Evolutionary conservation across 176 grass and related monocot genomes (phyloP), one percentile per base, ranked within the genome.

Genomic region (Phoenix dactylifera): DNA sequence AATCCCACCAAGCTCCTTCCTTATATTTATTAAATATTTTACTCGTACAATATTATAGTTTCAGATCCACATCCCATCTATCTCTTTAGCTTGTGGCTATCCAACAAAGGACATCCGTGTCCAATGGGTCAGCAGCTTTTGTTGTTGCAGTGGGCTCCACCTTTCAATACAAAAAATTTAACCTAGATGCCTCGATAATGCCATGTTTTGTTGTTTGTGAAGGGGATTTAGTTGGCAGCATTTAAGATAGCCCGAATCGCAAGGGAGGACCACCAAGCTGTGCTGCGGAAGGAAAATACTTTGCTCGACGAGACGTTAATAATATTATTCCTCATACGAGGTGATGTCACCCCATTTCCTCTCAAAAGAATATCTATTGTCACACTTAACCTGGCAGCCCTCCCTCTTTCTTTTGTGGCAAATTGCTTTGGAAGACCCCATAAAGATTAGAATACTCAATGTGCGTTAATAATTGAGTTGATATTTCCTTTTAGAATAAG

Each of bases 311-410:
- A 20, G 54, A 56, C 54, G 19, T 56, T 23, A 10, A 23, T 56
- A 18, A 22, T 20, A 23, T 56, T 20, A 22, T 20, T 20, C 20
- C 22, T 12, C 10, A 56, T 10, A 20, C 54, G 6, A 56, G 19
- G 7, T 56, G 54, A 56, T 56, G 19, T 56, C 54, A 56, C 22
- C 54, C 54, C 35, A 23, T 56, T 56, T 56, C 54, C 54, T 56
- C 54, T 56, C 23, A 23, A 56, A 56, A 23, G 19, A 56, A 22
- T 56, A 15, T 19, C 14, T 10, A 20, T 56, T 4, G 20, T 10
- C 54, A 9, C 35, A 44, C 10, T 23, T 22, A 56, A 23, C 22
- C 23, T 23, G 22, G 54, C 54, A 56, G 23, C 19, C 54, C 7
- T 22, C 18, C 10, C 19, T 20, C 18, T 56, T 56, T 44, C 35